Base-by-base conservation (phyloP, 2,329 filamentous ascomycete species). In the Fusarium continuum region DNA sequence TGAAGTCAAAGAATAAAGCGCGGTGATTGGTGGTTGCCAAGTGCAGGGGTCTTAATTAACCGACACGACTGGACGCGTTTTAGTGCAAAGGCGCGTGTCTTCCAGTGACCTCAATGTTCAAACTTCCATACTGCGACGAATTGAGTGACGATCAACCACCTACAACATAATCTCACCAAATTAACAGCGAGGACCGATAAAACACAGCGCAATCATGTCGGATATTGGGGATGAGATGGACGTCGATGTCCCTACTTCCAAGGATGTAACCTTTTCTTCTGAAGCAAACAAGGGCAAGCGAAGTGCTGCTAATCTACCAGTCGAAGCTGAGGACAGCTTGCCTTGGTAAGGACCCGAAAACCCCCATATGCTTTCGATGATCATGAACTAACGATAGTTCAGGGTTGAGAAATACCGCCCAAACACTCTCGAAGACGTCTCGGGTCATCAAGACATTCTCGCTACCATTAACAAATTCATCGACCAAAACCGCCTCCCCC, bases 351-450 rank as follows among this genome's bases (percentile, higher is more conserved):
- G 6, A 20, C 6, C 9, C 9, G 5, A 26, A 55, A 20, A 4
- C 14, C 11, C 16, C 6, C 1, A 11, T 16, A 2, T 14, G 2
- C 8, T 35, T 3, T 8, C 34, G 10, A 23, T 4, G 8, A 8
- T n/a, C n/a, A 14, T 13, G 2, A 10, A 10, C 31, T 51, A 28
- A 44, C 53, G 28, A 6, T 13, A 9, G 28, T 20, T 23, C 58
- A 93, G 91, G 93, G 93, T 99, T 8, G 95, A 99, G 75, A 99
- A 99, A 74, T 99, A 98, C 78, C 88, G 95, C 48, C 95, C 95
- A 16, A 88, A 89, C 61, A 92, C 91, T 2, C 86, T 99, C 39
- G 87, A 90, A 68, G 95, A 99, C 77, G 95, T 99, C 55, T 96
- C 93, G 4, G 95, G 95, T 17, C 95, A 99, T 77, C 91, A 97